These are phyloP conservation scores for Seiridium cupressi DNA, from an alignment of 2,329 filamentous ascomycete species.

Conservation along the genomic window DNA sequence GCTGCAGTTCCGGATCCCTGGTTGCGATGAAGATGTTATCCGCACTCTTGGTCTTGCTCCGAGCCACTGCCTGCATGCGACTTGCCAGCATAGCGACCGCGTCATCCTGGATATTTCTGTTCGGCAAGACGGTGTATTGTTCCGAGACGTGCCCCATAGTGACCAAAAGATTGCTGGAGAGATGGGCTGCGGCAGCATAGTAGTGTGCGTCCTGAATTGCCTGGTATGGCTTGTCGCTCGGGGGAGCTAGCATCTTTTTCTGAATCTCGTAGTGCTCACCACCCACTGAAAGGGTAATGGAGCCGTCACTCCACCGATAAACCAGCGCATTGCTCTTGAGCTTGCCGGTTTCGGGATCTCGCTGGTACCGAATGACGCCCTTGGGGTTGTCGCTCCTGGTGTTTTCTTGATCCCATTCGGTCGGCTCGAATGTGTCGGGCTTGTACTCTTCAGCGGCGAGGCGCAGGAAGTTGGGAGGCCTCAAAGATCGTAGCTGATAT, in stretches of 20 bases:
- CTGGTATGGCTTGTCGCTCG: conserved; percentile 57
- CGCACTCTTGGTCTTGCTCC: conserved; percentile 49
- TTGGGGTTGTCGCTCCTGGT: conserved; percentile 54
- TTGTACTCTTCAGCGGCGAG: conserved; percentile 68
- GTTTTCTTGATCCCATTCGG: conserved; percentile 52
- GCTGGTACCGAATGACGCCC: conserved; percentile 68
- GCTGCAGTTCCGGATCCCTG: conserved; percentile 73
- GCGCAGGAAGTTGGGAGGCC: conserved; percentile 70
- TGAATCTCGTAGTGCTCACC: conserved; percentile 74
- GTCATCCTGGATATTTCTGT: conserved; percentile 67
- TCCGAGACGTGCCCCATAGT: conserved; percentile 75
- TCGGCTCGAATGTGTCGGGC: conserved; percentile 63
- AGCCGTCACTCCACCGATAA: conserved; percentile 78
- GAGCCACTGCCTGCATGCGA: conserved; percentile 63
- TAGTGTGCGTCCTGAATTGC: conserved; percentile 71
- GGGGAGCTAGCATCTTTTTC: conserved; percentile 67
- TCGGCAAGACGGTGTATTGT: conserved; percentile 67
- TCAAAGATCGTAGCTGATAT: conserved; percentile 64
- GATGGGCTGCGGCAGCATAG: conserved; percentile 71
- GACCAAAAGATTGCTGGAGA: conserved; percentile 66
- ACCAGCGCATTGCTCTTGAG: conserved; percentile 75
- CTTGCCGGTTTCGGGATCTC: conserved; percentile 61
- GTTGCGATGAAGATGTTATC: conserved; percentile 69
- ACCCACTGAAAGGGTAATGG: conserved; percentile 71
- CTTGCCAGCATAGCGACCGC: conserved; percentile 68